Percentiles rank a stretch among this genome's conserved stretches.
Conservation (phyloP, 176 grass and related monocot genomes). For the Phragmites australis region DNA sequence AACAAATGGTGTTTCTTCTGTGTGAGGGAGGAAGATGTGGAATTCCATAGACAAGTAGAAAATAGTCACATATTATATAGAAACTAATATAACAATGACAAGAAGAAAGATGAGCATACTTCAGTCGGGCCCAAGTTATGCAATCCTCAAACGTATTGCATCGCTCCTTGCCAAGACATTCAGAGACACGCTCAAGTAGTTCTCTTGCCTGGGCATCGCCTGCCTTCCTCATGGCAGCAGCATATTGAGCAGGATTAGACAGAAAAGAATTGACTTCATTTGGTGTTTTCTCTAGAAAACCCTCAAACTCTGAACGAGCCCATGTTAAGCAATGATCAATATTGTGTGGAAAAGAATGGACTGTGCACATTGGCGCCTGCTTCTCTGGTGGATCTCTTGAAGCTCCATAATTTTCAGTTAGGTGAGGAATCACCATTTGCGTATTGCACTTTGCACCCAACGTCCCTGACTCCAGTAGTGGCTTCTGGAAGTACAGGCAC, state of each 20-base stretch:
- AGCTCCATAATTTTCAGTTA: slow-evolving; percentile 84
- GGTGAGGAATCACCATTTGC: slow-evolving; percentile 79
- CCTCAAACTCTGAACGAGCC: slow-evolving; percentile 81
- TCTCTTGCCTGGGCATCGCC: slow-evolving; percentile 79
- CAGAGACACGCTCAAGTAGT: slow-evolving; percentile 50
- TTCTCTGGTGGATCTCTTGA: slow-evolving; percentile 76
- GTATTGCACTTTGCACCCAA: slow-evolving; percentile 72
- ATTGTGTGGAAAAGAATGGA: slow-evolving; percentile 79
- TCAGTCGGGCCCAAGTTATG: slow-evolving; percentile 67
- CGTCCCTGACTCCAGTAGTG: slow-evolving; percentile 79
- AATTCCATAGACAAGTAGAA: too few relatives aligned
- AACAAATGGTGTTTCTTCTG: too few relatives aligned
- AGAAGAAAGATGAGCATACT: too few relatives aligned
- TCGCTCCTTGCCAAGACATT: slow-evolving; percentile 64
- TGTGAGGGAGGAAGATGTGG: too few relatives aligned
- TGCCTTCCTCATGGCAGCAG: slow-evolving; percentile 63
- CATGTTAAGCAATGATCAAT: slow-evolving; percentile 81
- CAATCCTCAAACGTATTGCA: slow-evolving; percentile 74
- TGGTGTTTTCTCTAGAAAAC: slow-evolving; percentile 71
- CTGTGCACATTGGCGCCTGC: slow-evolving; percentile 76
- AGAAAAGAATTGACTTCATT: slow-evolving; percentile 81
- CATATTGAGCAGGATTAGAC: slow-evolving; percentile 59
- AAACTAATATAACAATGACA: too few relatives aligned
- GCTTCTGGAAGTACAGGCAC: slow-evolving; percentile 86
- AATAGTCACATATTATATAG: too few relatives aligned